A percentile compares a stretch with the other conserved stretches of the same genome.
Evolutionary conservation across 768 basidiomycete genomes (phyloP).

Genomic region (Rhizopogon vulgaris): DNA sequence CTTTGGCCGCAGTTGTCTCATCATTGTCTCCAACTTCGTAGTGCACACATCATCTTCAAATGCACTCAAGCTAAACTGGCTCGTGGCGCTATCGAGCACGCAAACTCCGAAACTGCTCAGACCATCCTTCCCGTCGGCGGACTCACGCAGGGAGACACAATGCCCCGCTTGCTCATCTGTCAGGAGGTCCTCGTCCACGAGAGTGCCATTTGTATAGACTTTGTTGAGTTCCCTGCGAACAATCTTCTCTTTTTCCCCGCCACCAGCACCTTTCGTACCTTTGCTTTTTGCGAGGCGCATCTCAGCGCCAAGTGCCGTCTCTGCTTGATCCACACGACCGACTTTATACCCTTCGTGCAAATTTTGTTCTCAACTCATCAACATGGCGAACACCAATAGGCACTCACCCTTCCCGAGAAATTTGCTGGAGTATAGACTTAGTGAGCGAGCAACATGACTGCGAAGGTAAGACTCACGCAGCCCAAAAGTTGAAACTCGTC

Average conservation of each 20-base stretch:
- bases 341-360: constrained; percentile 72
- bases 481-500: constrained; percentile 88
- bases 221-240: constrained; percentile 90
- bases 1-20: constrained; percentile 87
- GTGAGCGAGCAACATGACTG: constrained; percentile 3
- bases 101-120: constrained; percentile 77
- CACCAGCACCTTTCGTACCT: constrained; percentile 32
- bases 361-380: not conserved
- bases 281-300: constrained; percentile 78
- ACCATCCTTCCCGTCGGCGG: constrained; percentile 24
- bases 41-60: constrained; percentile 92
- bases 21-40: constrained; percentile 88
- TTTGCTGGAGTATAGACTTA: constrained; percentile 40
- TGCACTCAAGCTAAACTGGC: constrained; percentile 84
- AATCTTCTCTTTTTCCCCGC: constrained; percentile 76
- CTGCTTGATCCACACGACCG: constrained; percentile 93
- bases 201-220: constrained; percentile 94
- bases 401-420: constrained; percentile 69
- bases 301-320: constrained; percentile 95
- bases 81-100: constrained; percentile 90
- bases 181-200: constrained; percentile 84
- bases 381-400: not conserved
- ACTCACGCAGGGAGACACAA: constrained; percentile 83
- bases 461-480: constrained; percentile 50
- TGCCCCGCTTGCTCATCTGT: constrained; percentile 93